Evolutionary conservation across 2,329 filamentous ascomycete species (phyloP), one percentile per base, ranked within the genome.

Genomic region (Penicillium sp.): DNA sequence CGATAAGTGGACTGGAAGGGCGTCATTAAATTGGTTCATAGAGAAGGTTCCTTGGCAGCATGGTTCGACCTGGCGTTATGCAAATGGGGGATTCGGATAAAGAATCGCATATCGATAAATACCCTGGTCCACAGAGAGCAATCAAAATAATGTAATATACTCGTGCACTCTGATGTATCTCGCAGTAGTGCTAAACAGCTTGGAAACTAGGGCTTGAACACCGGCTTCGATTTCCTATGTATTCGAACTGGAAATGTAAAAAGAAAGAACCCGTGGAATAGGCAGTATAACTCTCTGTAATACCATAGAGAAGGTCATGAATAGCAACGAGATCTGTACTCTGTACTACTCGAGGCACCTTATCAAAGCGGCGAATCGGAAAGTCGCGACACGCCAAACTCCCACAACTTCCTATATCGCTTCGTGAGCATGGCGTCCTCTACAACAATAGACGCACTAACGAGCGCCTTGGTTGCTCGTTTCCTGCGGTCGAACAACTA

Each of bases 401-500:
- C 14, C 31, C 14, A 10, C 14, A 34, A 16, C 31, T 34, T 34
- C 31, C 31, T 34, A 34, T 34, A 34, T 18, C 29, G 18, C 8
- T 27, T 27, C 18, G 18, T 24, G 18, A 20, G 22, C 31, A 60
- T 60, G 57, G 37, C 52, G 6, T 23, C 56, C 26, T 45, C 53
- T 18, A 38, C 28, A 22, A 40, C 46, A 38, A 41, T 57, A 42
- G 55, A 60, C 20, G 47, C 60, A 23, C 53, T 67, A 29, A 57
- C 64, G 37, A 62, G 61, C 42, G 60, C 66, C 5, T 56, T 74
- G 13, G 68, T 74, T 29, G 72, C 72, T 28, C 68, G 70, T 6
- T 74, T 70, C 37, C 57, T 74, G 27, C 67, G 69, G 40, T 62
- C 65, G 4, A 69, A 74, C 50, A 63, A 69, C 45, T 74, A 72